Evolutionary conservation across 768 basidiomycete species (phyloP), one percentile per base, ranked within the genome.

Genomic region (Termitomyces sp.): DNA sequence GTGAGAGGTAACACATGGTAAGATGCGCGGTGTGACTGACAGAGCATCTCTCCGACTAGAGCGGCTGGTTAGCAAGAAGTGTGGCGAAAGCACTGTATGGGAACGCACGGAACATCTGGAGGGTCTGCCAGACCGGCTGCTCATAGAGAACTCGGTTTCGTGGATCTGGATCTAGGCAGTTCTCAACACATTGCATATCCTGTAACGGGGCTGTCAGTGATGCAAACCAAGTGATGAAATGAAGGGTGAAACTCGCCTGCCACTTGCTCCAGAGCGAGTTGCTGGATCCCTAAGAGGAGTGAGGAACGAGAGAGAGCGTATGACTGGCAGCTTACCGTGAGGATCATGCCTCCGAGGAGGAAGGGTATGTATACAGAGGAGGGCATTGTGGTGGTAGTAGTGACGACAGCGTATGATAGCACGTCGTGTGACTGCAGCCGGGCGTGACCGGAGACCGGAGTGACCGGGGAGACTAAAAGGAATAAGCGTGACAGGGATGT

Each of bases 171-270:
- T 88, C 82, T 51, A 73, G 72, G 73, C 96, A 98, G 74, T 96
- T 91, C 81, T 94, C 94, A 48, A 98, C 96, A 70, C 96, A 98
- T 87, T 97, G 94, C 92, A 97, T 96, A 73, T 98, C 96, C 88
- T 91, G 63, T 36, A 52, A 48, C 18, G 33, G 48, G 49, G 49
- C 53, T 57, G 55, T 28, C 33, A 60, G 42, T 40, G 38, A 63
- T 59, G 57, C 16, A 46, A 64, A 35, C 32, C 32, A 32, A 35
- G 57, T 24, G 57, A 35, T 64, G 53, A 42, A 18, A 46, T 55
- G 32, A 22, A 48, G 48, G 54, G 13, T 36, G 45, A 45, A 35
- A 69, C 80, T 68, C 63, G 77, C 89, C 88, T 92, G 92, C 84
- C 84, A 94, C 74, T 93, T 93, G 73, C 80, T 83, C 87, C 89